These are phyloP conservation scores for Alternaria arborescens DNA, from an alignment of 2,329 filamentous ascomycete genomes.

Conservation along the genomic window DNA sequence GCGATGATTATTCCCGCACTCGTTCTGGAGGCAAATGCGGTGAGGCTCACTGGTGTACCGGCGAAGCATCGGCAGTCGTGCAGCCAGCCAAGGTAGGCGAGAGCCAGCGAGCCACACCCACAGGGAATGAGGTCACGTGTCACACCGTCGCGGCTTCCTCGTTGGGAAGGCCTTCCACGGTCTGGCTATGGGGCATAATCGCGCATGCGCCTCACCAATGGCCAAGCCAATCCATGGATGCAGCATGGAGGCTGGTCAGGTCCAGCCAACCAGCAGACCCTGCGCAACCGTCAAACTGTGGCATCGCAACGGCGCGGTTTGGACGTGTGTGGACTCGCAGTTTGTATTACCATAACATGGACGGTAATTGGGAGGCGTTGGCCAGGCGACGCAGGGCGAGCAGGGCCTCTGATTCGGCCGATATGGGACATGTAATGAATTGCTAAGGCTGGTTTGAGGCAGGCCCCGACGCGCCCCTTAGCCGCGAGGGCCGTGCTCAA, in stretches of 20 bases:
- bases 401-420: constrained; percentile 21
- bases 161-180: constrained; percentile 18
- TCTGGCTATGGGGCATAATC: constrained; percentile 11
- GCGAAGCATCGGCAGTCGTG: constrained; percentile 30
- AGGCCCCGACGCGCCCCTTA: constrained; percentile 21
- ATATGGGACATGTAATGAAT: constrained; percentile 13
- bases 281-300: constrained; percentile 11
- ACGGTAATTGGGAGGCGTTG: constrained; percentile 24
- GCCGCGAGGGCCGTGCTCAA: constrained; percentile 22
- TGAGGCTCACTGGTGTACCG: constrained; percentile 23
- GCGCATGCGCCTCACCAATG: constrained; percentile 4
- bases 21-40: constrained; percentile 12
- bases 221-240: neutral
- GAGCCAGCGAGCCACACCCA: neutral
- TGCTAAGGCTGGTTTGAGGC: constrained; percentile 23
- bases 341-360: constrained; percentile 21
- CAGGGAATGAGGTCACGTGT: constrained; percentile 6
- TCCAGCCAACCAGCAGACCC: constrained; percentile 6
- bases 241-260: too few relatives aligned
- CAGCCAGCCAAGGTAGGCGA: neutral
- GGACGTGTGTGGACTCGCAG: constrained; percentile 2
- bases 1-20: constrained; percentile 23
- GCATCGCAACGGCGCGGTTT: constrained; percentile 20
- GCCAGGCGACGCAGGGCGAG: constrained; percentile 23
- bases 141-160: constrained; percentile 6